Conservation (phyloP, 768 basidiomycete genomes). For the Naganishia onofrii region DNA sequence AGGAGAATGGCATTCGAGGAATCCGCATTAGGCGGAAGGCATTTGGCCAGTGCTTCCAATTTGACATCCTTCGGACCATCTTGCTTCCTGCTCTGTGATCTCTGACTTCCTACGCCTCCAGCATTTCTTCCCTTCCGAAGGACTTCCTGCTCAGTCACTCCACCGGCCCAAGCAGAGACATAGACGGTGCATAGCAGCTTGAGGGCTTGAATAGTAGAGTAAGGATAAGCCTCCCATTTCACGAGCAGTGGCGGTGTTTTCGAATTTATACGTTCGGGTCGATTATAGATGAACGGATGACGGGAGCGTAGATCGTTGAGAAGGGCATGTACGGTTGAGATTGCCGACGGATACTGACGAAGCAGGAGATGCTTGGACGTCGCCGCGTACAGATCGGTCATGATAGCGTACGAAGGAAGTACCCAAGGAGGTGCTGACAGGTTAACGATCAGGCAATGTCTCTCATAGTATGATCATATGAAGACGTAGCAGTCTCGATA, state of each 20-base stretch:
- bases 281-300: slow-evolving; percentile 25
- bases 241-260: slow-evolving; percentile 10
- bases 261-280: slow-evolving; percentile 3
- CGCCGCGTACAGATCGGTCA: slow-evolving; percentile 21
- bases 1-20: slow-evolving; percentile 3
- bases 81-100: neutral
- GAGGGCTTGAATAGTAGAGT: slow-evolving; percentile 14
- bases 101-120: neutral
- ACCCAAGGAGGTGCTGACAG: no score
- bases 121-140: neutral
- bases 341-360: slow-evolving; percentile 15
- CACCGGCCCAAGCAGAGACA: slow-evolving; percentile 17
- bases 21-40: slow-evolving; percentile 2
- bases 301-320: slow-evolving; percentile 17
- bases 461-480: no score
- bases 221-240: slow-evolving; percentile 21
- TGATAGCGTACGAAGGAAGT: neutral
- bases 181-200: slow-evolving; percentile 16
- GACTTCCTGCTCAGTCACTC: neutral
- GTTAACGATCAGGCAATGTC: no score
- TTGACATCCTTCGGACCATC: slow-evolving; percentile 1
- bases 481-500: no score
- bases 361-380: slow-evolving; percentile 23
- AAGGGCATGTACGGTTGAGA: slow-evolving; percentile 10
- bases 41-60: slow-evolving; percentile 1